phyloP scores from a whole-genome alignment of 768 basidiomycete species.

The Hortiboletus campestris region DNA sequence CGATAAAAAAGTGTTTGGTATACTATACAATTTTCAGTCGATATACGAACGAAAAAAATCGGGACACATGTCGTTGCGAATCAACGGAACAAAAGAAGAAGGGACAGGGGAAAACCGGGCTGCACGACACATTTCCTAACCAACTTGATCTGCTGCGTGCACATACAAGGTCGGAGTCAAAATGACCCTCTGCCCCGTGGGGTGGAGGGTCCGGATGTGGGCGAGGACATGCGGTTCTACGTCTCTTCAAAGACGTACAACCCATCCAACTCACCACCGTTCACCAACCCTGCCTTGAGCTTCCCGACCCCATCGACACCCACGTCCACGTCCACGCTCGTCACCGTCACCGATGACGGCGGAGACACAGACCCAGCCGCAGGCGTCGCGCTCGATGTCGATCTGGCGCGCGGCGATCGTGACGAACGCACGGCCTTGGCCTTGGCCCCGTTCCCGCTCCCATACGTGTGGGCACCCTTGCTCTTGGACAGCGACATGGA shows the following conservation, averaged over 20 bases:
- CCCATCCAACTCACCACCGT: constrained; percentile 32
- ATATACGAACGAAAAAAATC: constrained; percentile 7
- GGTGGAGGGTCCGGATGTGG: not conserved
- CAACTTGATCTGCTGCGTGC: not conserved
- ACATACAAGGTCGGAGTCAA: not conserved
- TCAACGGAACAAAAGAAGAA: not conserved
- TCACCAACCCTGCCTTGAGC: constrained; percentile 29
- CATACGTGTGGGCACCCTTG: not conserved
- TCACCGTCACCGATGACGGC: constrained; percentile 21
- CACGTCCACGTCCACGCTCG: constrained; percentile 15
- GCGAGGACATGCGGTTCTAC: not conserved
- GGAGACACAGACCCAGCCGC: constrained; percentile 16
- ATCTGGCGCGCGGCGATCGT: constrained; percentile 11
- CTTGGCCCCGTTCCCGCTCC: not conserved
- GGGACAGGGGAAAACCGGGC: not conserved
- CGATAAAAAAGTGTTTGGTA: constrained; percentile 14
- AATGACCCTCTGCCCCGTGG: constrained; percentile 5
- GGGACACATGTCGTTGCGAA: constrained; percentile 12
- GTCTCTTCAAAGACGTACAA: constrained; percentile 32
- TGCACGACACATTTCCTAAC: not conserved
- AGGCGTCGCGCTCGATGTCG: constrained; percentile 7
- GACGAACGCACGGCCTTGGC: not conserved
- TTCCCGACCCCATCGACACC: constrained; percentile 13
- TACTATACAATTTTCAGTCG: constrained; percentile 21
- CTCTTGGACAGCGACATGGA: constrained; percentile 6